Conservation (phyloP, 352 stramenopile genomes). For the Pythium sukuiense region DNA sequence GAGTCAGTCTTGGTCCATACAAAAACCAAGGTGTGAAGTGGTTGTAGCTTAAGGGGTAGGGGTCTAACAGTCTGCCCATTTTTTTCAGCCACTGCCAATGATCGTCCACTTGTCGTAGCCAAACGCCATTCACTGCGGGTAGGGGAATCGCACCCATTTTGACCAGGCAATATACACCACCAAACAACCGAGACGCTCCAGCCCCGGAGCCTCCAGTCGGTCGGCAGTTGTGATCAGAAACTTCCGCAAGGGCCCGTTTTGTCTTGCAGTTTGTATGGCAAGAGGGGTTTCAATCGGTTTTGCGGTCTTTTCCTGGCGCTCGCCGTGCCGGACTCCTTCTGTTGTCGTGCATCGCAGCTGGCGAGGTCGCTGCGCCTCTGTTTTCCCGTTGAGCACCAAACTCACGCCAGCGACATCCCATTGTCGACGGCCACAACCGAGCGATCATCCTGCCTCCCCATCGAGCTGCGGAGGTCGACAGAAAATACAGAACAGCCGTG, state of each 20-base stretch:
- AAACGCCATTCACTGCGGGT: conserved; percentile 17
- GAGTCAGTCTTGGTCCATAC: conserved; percentile 19
- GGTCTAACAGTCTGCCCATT: not conserved
- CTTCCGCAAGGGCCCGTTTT: conserved; percentile 14
- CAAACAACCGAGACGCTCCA: not conserved
- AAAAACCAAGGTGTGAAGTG: conserved; percentile 1
- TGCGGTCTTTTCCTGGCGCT: conserved; percentile 26
- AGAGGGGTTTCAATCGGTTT: conserved; percentile 27
- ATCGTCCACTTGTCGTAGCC: conserved; percentile 19
- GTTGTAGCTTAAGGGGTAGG: conserved; percentile 18
- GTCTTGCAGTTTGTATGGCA: conserved; percentile 21
- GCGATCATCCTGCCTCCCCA: not conserved
- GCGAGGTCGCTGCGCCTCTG: conserved; percentile 14
- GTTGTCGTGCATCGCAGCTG: conserved; percentile 22
- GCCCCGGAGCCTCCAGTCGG: no score
- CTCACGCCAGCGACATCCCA: conserved; percentile 22
- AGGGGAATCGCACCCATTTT: conserved; percentile 8
- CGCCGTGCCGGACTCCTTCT: conserved; percentile 10
- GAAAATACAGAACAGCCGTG: conserved; percentile 6
- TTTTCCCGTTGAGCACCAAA: conserved; percentile 17
- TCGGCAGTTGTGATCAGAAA: conserved; percentile 15
- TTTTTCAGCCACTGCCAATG: conserved; percentile 1
- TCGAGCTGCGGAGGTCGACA: not conserved
- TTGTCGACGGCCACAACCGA: not conserved
- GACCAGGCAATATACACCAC: not conserved